Conservation (phyloP, 306 rosid genomes). For the Canavalia ensiformis region DNA sequence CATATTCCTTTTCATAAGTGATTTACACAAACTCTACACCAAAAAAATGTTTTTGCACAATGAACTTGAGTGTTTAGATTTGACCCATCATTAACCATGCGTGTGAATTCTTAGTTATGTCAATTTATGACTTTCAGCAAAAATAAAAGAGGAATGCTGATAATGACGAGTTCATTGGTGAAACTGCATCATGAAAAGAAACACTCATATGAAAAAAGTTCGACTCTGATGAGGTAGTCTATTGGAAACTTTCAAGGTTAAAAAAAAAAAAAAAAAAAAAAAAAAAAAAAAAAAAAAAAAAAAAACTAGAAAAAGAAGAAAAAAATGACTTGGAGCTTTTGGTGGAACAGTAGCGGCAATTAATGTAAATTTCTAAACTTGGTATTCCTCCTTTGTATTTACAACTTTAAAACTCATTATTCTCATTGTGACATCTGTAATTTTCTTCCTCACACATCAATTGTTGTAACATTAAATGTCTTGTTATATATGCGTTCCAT, state of each 20-base stretch:
- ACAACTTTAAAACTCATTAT: neutral
- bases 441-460: neutral
- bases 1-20: neutral
- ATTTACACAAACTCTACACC: neutral
- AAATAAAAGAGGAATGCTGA: slow-evolving; percentile 4
- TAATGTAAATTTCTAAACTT: neutral
- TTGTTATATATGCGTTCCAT: neutral
- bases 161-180: slow-evolving; percentile 1
- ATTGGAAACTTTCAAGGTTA: neutral
- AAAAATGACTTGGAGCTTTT: neutral
- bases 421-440: neutral
- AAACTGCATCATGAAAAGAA: slow-evolving; percentile 6
- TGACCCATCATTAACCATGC: neutral
- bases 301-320: neutral
- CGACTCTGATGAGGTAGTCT: neutral
- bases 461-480: neutral
- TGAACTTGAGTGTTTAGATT: neutral
- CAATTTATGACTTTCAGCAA: slow-evolving; percentile 10
- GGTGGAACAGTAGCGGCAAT: neutral
- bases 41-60: neutral
- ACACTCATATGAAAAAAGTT: neutral
- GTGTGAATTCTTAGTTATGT: neutral
- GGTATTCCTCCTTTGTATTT: neutral
- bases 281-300: too few relatives aligned
- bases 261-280: too few relatives aligned